Percentiles rank a stretch among this genome's conserved stretches.
Conservation (phyloP, 139 green algal species). For the Choricystis sp. region DNA sequence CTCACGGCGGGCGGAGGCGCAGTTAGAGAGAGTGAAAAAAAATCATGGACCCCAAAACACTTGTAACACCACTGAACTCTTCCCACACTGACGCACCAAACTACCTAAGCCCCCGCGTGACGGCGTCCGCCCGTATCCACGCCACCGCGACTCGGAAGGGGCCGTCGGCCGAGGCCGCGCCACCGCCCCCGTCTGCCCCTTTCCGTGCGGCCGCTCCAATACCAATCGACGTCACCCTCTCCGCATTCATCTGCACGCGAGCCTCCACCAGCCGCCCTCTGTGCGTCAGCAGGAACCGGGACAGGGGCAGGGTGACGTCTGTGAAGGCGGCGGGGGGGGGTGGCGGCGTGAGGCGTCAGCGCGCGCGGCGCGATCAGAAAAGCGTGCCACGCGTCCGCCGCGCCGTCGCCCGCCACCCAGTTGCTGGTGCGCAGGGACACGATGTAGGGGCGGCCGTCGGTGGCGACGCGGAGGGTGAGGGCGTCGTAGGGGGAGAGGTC, state of each 20-base stretch:
- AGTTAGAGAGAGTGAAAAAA: too few species aligned
- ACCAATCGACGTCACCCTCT: conserved; percentile 23
- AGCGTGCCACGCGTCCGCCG: conserved; percentile 39
- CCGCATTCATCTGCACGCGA: conserved; percentile 20
- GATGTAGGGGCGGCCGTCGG: conserved; percentile 39
- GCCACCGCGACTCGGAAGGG: conserved; percentile 15
- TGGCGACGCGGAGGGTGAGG: conserved; percentile 15
- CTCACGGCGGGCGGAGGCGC: too few species aligned
- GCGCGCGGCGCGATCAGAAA: conserved; percentile 33
- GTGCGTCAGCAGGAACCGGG: conserved; percentile 32
- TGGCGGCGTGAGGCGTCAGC: too few species aligned
- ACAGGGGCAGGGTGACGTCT: conserved; percentile 28
- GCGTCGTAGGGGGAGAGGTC: background rate
- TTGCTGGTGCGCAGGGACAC: conserved; percentile 35
- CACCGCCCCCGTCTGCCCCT: conserved; percentile 5
- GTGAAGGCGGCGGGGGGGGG: conserved; percentile 14
- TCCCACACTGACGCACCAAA: too few species aligned
- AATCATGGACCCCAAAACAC: too few species aligned
- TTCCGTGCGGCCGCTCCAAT: conserved; percentile 24
- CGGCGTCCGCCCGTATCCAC: conserved; percentile 10
- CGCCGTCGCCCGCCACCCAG: conserved; percentile 27
- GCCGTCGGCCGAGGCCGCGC: conserved; percentile 3
- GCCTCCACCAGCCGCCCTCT: conserved; percentile 27
- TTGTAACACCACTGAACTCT: too few species aligned
- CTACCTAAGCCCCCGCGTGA: background rate